Conservation (phyloP, 306 rosid genomes). For the Vigna trinervia region DNA sequence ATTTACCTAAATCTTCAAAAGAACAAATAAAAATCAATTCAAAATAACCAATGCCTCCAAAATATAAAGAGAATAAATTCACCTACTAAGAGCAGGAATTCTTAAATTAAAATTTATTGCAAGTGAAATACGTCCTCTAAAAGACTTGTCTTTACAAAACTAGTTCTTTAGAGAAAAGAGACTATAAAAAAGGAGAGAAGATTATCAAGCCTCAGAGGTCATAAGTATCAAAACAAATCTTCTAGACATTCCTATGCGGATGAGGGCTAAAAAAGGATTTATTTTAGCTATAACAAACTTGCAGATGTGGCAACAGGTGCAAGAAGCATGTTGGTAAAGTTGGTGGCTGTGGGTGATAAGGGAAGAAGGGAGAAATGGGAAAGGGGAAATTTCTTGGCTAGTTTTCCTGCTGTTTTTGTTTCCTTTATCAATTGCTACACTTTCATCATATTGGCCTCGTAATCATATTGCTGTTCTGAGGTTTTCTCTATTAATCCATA, state of each 20-base stretch:
- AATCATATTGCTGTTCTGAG: neutral
- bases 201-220: slow-evolving; percentile 1
- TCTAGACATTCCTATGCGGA: neutral
- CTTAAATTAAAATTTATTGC: slow-evolving; percentile 16
- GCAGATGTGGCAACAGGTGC: neutral
- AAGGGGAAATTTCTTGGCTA: neutral
- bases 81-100: slow-evolving; percentile 2
- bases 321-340: neutral
- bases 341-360: neutral
- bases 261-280: neutral
- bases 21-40: slow-evolving; percentile 3
- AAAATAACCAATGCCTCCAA: slow-evolving; percentile 26
- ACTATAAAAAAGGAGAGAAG: neutral
- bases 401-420: neutral
- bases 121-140: slow-evolving; percentile 1
- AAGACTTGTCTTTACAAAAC: slow-evolving; percentile 4
- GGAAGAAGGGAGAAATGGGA: slow-evolving; percentile 2
- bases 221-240: neutral
- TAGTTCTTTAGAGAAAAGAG: slow-evolving; percentile 1
- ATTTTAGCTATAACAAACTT: neutral
- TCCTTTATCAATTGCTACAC: too few species aligned
- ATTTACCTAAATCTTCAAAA: slow-evolving; percentile 13
- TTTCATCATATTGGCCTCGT: too few species aligned
- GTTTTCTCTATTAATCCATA: neutral
- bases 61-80: slow-evolving; percentile 16